Conservation (phyloP, 768 basidiomycete species). For the Termitomyces titanicus region DNA sequence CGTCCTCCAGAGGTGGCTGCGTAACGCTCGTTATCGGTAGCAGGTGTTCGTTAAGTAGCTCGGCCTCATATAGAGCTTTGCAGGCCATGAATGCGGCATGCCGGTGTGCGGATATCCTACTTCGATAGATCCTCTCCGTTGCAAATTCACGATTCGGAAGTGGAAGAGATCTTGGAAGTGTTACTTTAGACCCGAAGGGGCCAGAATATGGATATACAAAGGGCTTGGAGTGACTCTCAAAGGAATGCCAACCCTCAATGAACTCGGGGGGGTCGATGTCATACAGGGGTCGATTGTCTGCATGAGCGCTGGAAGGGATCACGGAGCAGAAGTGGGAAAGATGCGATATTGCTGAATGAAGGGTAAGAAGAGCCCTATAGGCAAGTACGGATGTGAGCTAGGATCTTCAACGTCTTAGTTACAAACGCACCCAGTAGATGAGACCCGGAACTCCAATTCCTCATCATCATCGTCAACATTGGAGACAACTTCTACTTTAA, state of each 20-base stretch:
- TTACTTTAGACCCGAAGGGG: conserved; percentile 64
- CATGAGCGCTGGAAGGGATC: conserved; percentile 51
- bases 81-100: conserved; percentile 75
- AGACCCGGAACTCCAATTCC: conserved; percentile 41
- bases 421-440: conserved; percentile 59
- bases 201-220: conserved; percentile 35
- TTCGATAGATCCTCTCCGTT: conserved; percentile 43
- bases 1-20: conserved; percentile 53
- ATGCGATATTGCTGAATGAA: conserved; percentile 65
- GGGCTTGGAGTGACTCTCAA: conserved; percentile 20
- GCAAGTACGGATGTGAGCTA: neutral
- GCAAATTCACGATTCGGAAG: conserved; percentile 48
- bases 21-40: conserved; percentile 59
- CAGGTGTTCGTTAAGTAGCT: conserved; percentile 65
- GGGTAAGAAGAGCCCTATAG: conserved; percentile 73
- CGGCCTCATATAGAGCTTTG: conserved; percentile 49
- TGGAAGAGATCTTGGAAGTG: conserved; percentile 55
- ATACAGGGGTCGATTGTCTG: conserved; percentile 51
- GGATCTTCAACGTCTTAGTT: neutral
- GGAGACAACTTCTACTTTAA: conserved; percentile 18
- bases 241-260: conserved; percentile 57
- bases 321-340: conserved; percentile 73
- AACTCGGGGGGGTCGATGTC: conserved; percentile 67
- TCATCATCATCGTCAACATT: conserved; percentile 28
- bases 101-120: conserved; percentile 62